Percentiles rank a stretch among this genome's conserved stretches.
Evolutionary conservation across 805 yeast genomes (phyloP).

Genomic region (Lachancea quebecensis): DNA sequence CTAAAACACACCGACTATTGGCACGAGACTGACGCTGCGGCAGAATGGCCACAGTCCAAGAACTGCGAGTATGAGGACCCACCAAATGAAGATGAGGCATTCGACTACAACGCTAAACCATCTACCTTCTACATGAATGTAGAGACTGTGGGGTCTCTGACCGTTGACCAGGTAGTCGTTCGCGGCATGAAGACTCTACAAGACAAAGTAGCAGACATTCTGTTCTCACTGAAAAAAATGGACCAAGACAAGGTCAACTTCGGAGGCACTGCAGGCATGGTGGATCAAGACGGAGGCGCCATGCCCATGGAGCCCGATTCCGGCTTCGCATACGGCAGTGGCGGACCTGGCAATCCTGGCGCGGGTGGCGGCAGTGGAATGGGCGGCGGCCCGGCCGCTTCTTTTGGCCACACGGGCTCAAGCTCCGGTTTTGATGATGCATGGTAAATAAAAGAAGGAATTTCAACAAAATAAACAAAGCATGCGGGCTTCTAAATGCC

Average conservation of each 20-base stretch:
- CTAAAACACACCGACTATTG: conserved; percentile 92
- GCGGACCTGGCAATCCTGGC: conserved; percentile 20
- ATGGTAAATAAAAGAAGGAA: conserved; percentile 17
- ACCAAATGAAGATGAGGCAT: conserved; percentile 78
- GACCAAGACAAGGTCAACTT: conserved; percentile 34
- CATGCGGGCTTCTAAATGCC: background rate
- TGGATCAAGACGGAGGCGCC: conserved; percentile 34
- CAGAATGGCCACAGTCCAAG: conserved; percentile 88
- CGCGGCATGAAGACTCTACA: conserved; percentile 82
- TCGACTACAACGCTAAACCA: conserved; percentile 81
- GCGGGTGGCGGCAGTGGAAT: background rate
- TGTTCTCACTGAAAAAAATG: conserved; percentile 52
- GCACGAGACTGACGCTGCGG: conserved; percentile 84
- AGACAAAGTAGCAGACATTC: conserved; percentile 85
- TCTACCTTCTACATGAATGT: conserved; percentile 77
- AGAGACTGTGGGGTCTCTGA: conserved; percentile 85
- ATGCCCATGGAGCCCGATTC: conserved; percentile 27
- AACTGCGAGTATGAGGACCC: conserved; percentile 96
- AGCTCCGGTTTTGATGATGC: conserved; percentile 32
- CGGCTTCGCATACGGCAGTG: conserved; percentile 29
- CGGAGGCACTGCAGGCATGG: conserved; percentile 37
- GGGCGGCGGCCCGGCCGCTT: background rate
- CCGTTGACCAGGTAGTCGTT: conserved; percentile 82
- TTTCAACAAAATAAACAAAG: conserved; percentile 1
- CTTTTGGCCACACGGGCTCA: conserved; percentile 14